Evolutionary conservation across 2,329 filamentous ascomycete species (phyloP).

Genomic region (Sporothrix brasiliensis): DNA sequence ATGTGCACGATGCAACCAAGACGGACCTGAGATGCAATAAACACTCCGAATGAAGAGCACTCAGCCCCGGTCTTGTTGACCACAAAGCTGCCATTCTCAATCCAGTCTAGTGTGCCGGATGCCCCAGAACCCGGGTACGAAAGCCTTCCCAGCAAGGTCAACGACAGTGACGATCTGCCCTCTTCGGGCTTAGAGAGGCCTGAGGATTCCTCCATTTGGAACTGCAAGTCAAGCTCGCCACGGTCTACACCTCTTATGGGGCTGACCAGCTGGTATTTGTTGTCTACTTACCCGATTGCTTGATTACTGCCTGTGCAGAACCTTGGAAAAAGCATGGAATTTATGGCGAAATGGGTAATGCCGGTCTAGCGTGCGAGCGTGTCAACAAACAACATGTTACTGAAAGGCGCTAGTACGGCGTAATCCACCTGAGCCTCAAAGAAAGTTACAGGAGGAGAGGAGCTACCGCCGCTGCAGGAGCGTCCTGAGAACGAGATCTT

Average conservation of each 20-base stretch:
- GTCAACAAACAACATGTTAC: too few relatives aligned
- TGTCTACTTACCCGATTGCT: not conserved
- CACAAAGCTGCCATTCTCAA: not conserved
- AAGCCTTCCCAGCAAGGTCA: not conserved
- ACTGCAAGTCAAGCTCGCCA: not conserved
- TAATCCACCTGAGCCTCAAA: conserved; percentile 2
- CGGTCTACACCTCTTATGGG: not conserved
- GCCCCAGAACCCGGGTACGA: conserved; percentile 1
- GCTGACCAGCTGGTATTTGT: conserved; percentile 5
- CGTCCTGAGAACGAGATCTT: not conserved
- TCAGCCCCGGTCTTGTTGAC: not conserved
- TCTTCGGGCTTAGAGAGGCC: conserved; percentile 2
- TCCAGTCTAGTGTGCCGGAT: conserved; percentile 12
- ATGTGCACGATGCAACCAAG: not conserved
- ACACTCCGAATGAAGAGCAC: not conserved
- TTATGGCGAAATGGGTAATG: too few relatives aligned
- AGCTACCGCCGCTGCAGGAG: not conserved
- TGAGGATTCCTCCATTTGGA: conserved; percentile 7
- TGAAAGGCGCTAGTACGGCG: not conserved
- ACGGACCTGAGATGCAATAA: not conserved
- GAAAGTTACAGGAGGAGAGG: not conserved
- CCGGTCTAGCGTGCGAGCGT: too few relatives aligned
- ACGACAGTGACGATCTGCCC: conserved; percentile 1
- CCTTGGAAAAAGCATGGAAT: not conserved
- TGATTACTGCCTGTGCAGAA: not conserved